These are phyloP conservation scores for Actinomucor elegans DNA, from an alignment of 371 early-diverging fungal species.

Conservation along the genomic window DNA sequence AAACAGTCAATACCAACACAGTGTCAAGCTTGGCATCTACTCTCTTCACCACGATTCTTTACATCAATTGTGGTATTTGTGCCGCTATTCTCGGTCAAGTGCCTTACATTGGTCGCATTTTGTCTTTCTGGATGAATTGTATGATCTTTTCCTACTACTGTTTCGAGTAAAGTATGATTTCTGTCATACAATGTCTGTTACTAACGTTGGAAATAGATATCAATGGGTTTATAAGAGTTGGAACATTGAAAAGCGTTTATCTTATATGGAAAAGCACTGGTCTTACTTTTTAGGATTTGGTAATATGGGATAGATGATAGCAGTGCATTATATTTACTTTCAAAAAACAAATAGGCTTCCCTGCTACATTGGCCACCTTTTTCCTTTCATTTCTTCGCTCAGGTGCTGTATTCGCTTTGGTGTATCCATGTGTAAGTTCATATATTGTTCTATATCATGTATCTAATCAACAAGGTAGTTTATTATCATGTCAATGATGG, in stretches of 20 bases:
- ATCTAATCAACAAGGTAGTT: constrained; percentile 40
- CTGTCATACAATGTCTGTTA: neutral
- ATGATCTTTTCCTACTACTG: constrained; percentile 45
- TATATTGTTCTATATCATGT: too few relatives aligned
- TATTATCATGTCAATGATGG: constrained; percentile 53
- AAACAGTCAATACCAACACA: constrained; percentile 2
- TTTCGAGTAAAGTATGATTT: constrained; percentile 36
- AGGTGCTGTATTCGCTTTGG: constrained; percentile 46
- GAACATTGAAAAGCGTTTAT: constrained; percentile 50
- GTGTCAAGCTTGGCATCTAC: constrained; percentile 31
- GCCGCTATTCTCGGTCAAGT: constrained; percentile 27
- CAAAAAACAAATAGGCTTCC: constrained; percentile 23
- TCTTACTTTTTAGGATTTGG: constrained; percentile 58
- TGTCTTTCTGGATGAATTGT: constrained; percentile 46
- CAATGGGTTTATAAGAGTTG: constrained; percentile 53
- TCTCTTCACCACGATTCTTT: constrained; percentile 38
- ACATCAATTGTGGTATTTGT: constrained; percentile 41
- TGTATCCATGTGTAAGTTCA: constrained; percentile 51
- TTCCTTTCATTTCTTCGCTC: constrained; percentile 48
- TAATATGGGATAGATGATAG: constrained; percentile 3
- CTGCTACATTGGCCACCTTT: constrained; percentile 44
- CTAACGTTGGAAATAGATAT: constrained; percentile 29
- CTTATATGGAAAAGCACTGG: constrained; percentile 55
- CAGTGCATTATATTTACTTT: neutral
- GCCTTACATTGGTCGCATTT: constrained; percentile 36